These are phyloP conservation scores for Boletellus sp. DNA, from an alignment of 768 basidiomycete genomes.

Conservation along the genomic window DNA sequence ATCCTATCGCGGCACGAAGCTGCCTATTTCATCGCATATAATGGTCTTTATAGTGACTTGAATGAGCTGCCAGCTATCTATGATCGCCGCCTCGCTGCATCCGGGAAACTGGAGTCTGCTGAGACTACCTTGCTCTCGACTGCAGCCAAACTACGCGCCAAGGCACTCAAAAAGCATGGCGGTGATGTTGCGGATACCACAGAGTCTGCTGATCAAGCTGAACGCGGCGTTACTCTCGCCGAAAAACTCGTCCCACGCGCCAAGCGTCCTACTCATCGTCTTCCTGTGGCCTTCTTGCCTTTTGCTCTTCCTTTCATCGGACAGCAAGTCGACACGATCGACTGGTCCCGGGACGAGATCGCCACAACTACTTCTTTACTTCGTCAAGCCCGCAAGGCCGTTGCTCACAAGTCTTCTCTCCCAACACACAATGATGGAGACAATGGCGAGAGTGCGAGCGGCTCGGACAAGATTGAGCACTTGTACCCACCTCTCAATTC, in stretches of 20 bases:
- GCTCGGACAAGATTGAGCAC: constrained; percentile 15
- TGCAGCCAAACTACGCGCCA: constrained; percentile 66
- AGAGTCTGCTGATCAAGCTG: constrained; percentile 26
- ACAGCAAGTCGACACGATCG: constrained; percentile 88
- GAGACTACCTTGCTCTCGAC: constrained; percentile 75
- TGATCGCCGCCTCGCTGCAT: constrained; percentile 69
- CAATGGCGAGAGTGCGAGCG: constrained; percentile 7
- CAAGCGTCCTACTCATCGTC: constrained; percentile 76
- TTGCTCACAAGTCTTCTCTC: constrained; percentile 10
- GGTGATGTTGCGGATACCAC: constrained; percentile 17
- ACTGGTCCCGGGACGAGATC: constrained; percentile 83
- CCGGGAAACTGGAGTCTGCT: constrained; percentile 78
- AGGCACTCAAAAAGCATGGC: constrained; percentile 46
- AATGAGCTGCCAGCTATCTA: constrained; percentile 84
- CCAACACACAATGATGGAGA: constrained; percentile 11
- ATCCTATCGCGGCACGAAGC: background rate
- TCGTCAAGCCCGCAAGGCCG: constrained; percentile 42
- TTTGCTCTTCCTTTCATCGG: constrained; percentile 67
- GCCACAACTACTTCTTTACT: constrained; percentile 48
- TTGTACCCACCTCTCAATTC: constrained; percentile 61
- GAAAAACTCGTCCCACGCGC: constrained; percentile 61
- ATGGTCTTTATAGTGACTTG: constrained; percentile 51
- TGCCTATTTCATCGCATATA: background rate
- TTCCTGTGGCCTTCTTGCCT: constrained; percentile 50
- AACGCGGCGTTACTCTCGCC: constrained; percentile 35